Percentiles rank a stretch among this genome's conserved stretches.
Conservation (phyloP, 768 basidiomycete genomes). For the Gymnopilus junonius region DNA sequence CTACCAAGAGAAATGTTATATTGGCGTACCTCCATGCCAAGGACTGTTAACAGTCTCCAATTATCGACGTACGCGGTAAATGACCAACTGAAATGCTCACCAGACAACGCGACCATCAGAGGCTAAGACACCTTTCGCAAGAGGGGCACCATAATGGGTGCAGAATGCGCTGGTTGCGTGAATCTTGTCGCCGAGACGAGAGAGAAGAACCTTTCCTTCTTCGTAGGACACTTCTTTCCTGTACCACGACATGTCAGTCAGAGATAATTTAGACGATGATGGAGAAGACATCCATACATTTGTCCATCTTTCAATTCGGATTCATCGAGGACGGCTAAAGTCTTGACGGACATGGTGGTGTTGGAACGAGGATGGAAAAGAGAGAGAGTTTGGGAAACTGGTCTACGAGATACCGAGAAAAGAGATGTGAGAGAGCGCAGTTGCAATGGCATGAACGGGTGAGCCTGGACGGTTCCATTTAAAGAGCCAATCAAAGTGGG, state of each 20-base stretch:
- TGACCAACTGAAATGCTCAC: constrained; percentile 38
- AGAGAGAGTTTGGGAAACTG: neutral
- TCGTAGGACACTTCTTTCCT: constrained; percentile 88
- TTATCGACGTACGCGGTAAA: neutral
- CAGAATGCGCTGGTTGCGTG: constrained; percentile 85
- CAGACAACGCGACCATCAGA: constrained; percentile 83
- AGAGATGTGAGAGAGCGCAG: constrained; percentile 18
- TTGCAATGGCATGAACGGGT: constrained; percentile 10
- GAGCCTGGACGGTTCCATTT: constrained; percentile 1
- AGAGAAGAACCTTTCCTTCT: constrained; percentile 77
- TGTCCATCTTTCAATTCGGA: constrained; percentile 67
- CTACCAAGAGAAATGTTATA: neutral
- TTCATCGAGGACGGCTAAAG: constrained; percentile 60
- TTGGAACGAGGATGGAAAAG: constrained; percentile 10
- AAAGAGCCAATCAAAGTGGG: constrained; percentile 18
- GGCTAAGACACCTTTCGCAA: constrained; percentile 80
- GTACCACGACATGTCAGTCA: constrained; percentile 4
- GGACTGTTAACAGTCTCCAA: constrained; percentile 47
- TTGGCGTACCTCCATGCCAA: constrained; percentile 79
- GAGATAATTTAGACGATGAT: neutral
- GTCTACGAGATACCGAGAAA: constrained; percentile 6
- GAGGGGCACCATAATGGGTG: constrained; percentile 91
- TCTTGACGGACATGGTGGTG: constrained; percentile 50
- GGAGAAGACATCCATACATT: constrained; percentile 43
- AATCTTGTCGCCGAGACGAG: constrained; percentile 74